phyloP scores from a whole-genome alignment of 192 early-diverging fungal species.

The Coemansia sp. region DNA sequence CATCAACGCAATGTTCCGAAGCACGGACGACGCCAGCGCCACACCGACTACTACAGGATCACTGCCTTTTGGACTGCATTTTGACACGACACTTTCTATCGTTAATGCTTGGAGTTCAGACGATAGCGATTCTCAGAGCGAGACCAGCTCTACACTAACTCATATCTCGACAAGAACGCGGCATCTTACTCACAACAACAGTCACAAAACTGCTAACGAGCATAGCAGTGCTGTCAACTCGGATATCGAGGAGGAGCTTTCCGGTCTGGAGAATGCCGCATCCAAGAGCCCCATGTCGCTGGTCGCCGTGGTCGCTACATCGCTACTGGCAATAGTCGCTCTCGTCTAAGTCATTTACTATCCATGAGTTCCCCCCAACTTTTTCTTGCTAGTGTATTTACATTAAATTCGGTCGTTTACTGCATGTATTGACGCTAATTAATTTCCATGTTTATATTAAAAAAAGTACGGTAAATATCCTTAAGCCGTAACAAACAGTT shows the following conservation, averaged over 20 bases:
- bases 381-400: not conserved
- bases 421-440: not conserved
- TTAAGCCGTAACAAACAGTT: not conserved
- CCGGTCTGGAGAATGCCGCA: constrained; percentile 41
- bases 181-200: not conserved
- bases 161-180: not conserved
- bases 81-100: constrained; percentile 15
- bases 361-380: not conserved
- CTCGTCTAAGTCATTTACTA: not conserved
- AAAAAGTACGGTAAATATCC: too few species aligned
- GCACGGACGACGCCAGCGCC: not conserved
- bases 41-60: constrained; percentile 2
- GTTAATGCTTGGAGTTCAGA: not conserved
- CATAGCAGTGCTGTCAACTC: constrained; percentile 13
- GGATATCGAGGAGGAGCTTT: constrained; percentile 33
- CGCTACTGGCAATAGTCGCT: not conserved
- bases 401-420: not conserved
- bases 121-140: constrained; percentile 3
- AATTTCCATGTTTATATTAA: not conserved
- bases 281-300: constrained; percentile 37
- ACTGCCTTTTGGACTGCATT: constrained; percentile 47
- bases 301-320: constrained; percentile 27
- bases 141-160: constrained; percentile 4
- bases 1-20: constrained; percentile 38
- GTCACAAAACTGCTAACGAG: constrained; percentile 6